Evolutionary conservation across 306 rosid species (phyloP).

Genomic region (Fagus sylvatica): DNA sequence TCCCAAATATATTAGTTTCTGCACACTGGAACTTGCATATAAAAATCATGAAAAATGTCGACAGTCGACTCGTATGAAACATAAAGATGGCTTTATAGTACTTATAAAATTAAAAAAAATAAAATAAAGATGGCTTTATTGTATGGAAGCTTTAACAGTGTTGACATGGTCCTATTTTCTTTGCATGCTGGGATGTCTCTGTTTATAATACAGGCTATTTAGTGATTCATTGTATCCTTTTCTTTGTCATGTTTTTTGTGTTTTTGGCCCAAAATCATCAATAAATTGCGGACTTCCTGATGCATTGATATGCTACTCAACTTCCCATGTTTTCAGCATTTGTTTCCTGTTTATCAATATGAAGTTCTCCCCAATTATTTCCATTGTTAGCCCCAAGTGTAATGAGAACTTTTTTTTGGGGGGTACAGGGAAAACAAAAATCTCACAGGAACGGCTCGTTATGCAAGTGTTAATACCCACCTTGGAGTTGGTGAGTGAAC

Average conservation of each 20-base stretch:
- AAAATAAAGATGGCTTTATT: neutral
- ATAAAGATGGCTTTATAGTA: neutral
- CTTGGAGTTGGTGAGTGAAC: conserved; percentile 88
- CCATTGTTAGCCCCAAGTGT: neutral
- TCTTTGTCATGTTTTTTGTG: conserved; percentile 14
- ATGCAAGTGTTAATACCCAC: conserved; percentile 99
- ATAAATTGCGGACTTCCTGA: neutral
- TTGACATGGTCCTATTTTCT: neutral
- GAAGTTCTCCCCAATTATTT: conserved; percentile 11
- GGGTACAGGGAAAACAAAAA: conserved; percentile 91
- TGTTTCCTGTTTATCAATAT: neutral
- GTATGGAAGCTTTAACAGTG: neutral
- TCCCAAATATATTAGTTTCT: neutral
- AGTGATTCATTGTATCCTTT: neutral
- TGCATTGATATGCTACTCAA: neutral
- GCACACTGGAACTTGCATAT: neutral
- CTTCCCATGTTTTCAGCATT: neutral
- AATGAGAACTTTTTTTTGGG: neutral
- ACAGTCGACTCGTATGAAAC: too few relatives aligned
- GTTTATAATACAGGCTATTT: neutral
- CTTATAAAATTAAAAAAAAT: too few relatives aligned
- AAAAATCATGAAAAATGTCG: neutral
- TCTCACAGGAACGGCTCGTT: conserved; percentile 99
- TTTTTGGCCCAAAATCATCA: conserved; percentile 1
- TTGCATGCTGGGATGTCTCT: neutral